Evolutionary conservation across 2,329 filamentous ascomycete genomes (phyloP), one percentile per base, ranked within the genome.

Genomic region (Aspergillus japonicus): DNA sequence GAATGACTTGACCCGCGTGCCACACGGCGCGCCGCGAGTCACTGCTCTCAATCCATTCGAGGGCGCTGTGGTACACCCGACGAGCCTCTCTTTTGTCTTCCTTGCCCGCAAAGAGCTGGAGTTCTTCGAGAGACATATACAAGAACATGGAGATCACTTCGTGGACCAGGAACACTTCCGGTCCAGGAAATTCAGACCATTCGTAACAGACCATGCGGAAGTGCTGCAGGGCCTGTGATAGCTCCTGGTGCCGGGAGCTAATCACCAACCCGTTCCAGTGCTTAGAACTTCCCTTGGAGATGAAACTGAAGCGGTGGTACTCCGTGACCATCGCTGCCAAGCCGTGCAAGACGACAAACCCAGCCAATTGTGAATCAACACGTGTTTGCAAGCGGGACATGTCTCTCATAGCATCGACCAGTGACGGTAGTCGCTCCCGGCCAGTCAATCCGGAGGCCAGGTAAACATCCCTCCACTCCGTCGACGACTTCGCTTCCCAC

Each of bases 291-390:
- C 69, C 76, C 23, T 72, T 75, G 16, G 80, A 78, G 52, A 84
- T 82, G 3, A 80, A 78, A 54, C 82, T 81, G 57, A 70, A 61
- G 1, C 68, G 80, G 74, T 86, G 82, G 64, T 87, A 89, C 65
- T 90, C 87, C 71, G 85, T 83, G 14, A 90, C 83, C 65, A 89
- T 76, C 1, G 85, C 81, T 83, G 87, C 90, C 57, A 88, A 84
- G 10, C 83, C 86, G 65, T 89, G 83, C 1, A 90, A 77, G 54
- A 87, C 85, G n/a, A 87, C 82, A 6, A 82, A 83, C 8, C 83
- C 81, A 1, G 86, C 80, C 54, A 84, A 79, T 53, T 84, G 82
- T 24, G 83, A 71, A 66, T 89, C 86, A 5, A 89, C 73, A 11
- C 77, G 79, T 47, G 78, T 73, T 53, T 82, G 78, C 50, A 83